A percentile compares a stretch with the other conserved stretches of the same genome.
Evolutionary conservation across 306 rosid species (phyloP).

Genomic region (Vigna trinervia): DNA sequence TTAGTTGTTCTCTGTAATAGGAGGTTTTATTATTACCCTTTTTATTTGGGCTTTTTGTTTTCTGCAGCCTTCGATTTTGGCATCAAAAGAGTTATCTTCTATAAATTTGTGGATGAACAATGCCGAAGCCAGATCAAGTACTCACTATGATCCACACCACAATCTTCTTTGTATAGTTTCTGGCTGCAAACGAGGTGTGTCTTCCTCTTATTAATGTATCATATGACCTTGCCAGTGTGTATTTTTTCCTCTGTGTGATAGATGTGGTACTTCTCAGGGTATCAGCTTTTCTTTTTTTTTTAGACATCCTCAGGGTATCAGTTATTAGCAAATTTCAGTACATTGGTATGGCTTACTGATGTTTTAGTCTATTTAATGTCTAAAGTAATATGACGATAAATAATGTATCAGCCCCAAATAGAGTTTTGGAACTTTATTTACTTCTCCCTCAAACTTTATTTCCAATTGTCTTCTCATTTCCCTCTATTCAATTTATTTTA

Average conservation of each 20-base stretch:
- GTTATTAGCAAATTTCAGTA: conserved; percentile 26
- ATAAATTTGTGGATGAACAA: conserved; percentile 97
- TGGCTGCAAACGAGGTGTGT: conserved; percentile 77
- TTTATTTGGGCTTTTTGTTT: conserved; percentile 37
- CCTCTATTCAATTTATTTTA: neutral
- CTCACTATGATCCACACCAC: conserved; percentile 98
- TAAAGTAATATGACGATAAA: conserved; percentile 8
- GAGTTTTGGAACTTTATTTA: conserved; percentile 29
- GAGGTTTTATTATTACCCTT: conserved; percentile 28
- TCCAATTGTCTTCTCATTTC: neutral
- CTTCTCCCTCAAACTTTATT: conserved; percentile 21
- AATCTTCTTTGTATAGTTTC: conserved; percentile 87
- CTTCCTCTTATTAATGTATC: conserved; percentile 24
- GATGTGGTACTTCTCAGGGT: conserved; percentile 17
- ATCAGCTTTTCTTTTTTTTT: neutral
- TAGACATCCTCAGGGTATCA: conserved; percentile 8
- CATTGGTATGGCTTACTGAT: conserved; percentile 19
- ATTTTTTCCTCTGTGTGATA: neutral
- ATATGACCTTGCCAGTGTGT: conserved; percentile 6
- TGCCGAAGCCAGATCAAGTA: conserved; percentile 83
- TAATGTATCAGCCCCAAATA: neutral
- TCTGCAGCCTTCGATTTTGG: conserved; percentile 77
- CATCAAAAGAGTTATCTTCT: conserved; percentile 64
- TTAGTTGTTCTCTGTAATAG: neutral
- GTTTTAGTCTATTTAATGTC: conserved; percentile 26